Evolutionary conservation across 1,139 yeast species (phyloP), one percentile per base, ranked within the genome.

Genomic region (Blastobotrys malaysiensis): DNA sequence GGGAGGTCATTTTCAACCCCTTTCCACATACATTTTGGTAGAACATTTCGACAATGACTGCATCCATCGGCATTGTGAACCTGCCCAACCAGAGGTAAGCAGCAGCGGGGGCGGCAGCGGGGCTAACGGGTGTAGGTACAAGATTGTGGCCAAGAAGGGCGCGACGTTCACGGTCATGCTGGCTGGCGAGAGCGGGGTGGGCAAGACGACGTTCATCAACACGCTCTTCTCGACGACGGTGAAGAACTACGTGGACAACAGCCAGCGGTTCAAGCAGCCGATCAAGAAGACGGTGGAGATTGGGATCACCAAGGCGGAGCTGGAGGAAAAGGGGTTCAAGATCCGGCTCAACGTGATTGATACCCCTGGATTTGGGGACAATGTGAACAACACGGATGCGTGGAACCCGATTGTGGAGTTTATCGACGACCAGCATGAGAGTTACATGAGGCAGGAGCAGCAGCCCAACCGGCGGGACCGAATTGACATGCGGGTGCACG

Each of bases 281-380:
- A 79, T 89, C 57, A 87, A 82, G 65, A 88, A 88, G 70, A 93
- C 98, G 2, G 96, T 89, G 44, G 97, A 89, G 67, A 89, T 93
- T 65, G 95, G 88, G 61, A 83, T 93, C 60, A 83, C 88, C 52
- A 83, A 96, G 67, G 97, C 98, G 20, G 84, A 88, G 63, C 79
- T 95, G 63, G 97, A 91, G 70, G 99, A 95, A 69, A 88, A 89
- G 73, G 88, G 86, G 68, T 93, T 93, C 75, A 82, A 80, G 65
- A 79, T 93, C 63, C 82, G 95, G 59, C 80, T 95, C 61, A 93
- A 93, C 66, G 80, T 93, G 57, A 83, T 95, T 64, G 99, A 93
- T 72, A 93, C 99, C 7, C 99, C 99, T 16, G 99, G 99, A 1
- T 90, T 93, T 69, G 99, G 99, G 59, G 97, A 91, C 73, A 89